These are phyloP conservation scores for Fraxinus paxiana DNA, from an alignment of 305 asterid genomes.

Conservation along the genomic window DNA sequence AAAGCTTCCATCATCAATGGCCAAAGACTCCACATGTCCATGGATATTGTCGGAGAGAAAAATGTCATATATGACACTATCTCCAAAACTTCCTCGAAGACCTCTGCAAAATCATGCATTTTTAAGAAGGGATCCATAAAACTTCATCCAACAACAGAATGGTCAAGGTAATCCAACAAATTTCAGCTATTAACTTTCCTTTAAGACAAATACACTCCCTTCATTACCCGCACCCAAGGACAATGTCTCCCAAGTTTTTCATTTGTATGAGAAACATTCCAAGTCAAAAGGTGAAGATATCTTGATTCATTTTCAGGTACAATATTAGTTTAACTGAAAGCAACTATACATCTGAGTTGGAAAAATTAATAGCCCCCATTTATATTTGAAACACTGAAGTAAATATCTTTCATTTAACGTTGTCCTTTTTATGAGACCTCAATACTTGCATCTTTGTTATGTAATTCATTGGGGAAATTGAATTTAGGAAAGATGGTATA, in stretches of 20 bases:
- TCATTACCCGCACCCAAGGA: conserved; percentile 5
- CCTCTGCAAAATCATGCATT: conserved; percentile 62
- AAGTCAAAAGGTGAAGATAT: not conserved
- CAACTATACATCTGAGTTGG: not conserved
- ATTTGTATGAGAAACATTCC: not conserved
- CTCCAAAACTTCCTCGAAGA: conserved; percentile 95
- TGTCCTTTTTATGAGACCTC: not conserved
- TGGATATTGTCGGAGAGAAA: conserved; percentile 82
- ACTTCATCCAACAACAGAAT: not conserved
- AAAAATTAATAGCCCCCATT: not conserved
- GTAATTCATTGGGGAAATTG: not conserved
- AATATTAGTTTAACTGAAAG: not conserved
- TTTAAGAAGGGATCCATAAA: not conserved
- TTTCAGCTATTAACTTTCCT: conserved; percentile 1
- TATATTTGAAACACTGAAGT: not conserved
- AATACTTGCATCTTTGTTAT: not conserved
- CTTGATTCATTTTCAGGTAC: not conserved
- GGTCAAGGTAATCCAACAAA: not conserved
- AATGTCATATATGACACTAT: conserved; percentile 95
- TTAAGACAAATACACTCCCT: not conserved
- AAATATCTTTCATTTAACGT: not conserved
- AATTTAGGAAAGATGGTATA: not conserved
- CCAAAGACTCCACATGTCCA: conserved; percentile 99
- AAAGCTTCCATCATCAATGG: conserved; percentile 87
- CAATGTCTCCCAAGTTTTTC: conserved; percentile 6